Percentiles rank a stretch among this genome's conserved stretches.
These are phyloP conservation scores for Boletus hoseneyae DNA, from an alignment of 1,284 basidiomycete species.

Conservation along the genomic window DNA sequence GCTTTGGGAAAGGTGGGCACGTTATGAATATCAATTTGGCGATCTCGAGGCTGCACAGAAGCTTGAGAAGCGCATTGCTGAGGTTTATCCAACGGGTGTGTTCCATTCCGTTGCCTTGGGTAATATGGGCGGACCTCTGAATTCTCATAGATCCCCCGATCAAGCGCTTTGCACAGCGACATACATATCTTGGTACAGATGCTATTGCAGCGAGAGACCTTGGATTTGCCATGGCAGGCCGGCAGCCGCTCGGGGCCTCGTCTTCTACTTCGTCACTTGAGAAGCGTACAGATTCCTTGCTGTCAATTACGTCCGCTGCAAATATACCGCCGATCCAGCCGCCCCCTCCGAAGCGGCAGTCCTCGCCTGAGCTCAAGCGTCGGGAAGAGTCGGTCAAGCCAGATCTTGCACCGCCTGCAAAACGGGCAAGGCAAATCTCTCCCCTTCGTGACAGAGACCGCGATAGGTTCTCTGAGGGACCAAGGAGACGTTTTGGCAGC, in stretches of 20 bases:
- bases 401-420: constrained; percentile 47
- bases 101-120: neutral
- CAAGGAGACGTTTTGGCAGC: constrained; percentile 44
- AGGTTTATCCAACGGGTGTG: constrained; percentile 82
- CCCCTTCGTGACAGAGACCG: constrained; percentile 52
- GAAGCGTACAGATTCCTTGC: constrained; percentile 47
- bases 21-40: constrained; percentile 94
- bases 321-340: constrained; percentile 23
- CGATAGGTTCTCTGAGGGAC: constrained; percentile 43
- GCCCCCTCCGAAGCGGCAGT: constrained; percentile 20
- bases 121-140: neutral
- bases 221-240: constrained; percentile 61
- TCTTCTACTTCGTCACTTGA: constrained; percentile 35
- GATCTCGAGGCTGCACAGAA: constrained; percentile 88
- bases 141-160: constrained; percentile 70
- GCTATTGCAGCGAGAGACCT: constrained; percentile 88
- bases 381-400: constrained; percentile 40
- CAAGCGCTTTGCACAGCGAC: constrained; percentile 87
- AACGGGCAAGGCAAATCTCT: constrained; percentile 52
- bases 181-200: constrained; percentile 86
- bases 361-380: constrained; percentile 39
- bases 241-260: constrained; percentile 32
- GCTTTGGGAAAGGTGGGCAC: constrained; percentile 94
- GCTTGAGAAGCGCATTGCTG: constrained; percentile 84
- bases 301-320: constrained; percentile 38